Base-by-base conservation (phyloP, 352 stramenopile species). In the Phytophthora ohioensis region DNA sequence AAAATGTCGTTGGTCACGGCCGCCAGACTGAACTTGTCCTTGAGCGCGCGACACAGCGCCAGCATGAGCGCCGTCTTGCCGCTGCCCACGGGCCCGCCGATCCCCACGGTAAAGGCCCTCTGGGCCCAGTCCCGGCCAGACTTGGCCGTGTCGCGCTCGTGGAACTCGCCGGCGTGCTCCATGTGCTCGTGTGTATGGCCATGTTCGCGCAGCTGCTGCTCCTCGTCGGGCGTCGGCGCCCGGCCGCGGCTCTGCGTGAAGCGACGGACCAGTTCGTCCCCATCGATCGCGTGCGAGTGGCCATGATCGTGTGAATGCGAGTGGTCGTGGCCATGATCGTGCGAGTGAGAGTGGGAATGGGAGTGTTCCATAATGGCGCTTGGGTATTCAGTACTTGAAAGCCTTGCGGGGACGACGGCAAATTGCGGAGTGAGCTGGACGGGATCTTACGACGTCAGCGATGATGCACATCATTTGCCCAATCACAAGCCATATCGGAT, bases 1-100 rank as follows among this genome's bases (percentile, higher is more conserved):
- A 99, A 99, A 69, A 99, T 99, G 63, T 99, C 97, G 80, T 99
- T 99, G 7, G 97, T 99, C n/a, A 99, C 90, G 7, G 91, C 91
- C 21, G 80, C 90, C 49, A 98, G 84, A 68, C 85, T 97, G 65
- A 85, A 74, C 38, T 81, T 73, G 67, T 96, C 81, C 48, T 94
- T 91, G 21, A 99, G 84, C 35, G 76, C 78, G 59, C 90, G 90
- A 66, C 95, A 99, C 47, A 99, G 76, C 49, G 90, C 88, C 43
- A 99, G 78, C 73, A 98, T 98, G 6, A 99, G 79, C 54, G 96
- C 96, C 17, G 96, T 99, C 77, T 99, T 99, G 54, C 91, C 88
- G 65, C 88, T 95, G 41, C 97, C 97, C 10, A 99, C 97, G 4
- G 97, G 97, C 4, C 97, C 97, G 17, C 97, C 97, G 67, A 99